A percentile compares a stretch with the other conserved stretches of the same genome.
These are phyloP conservation scores for Phytophthora sansomeana DNA, from an alignment of 352 stramenopile species.

Conservation along the genomic window DNA sequence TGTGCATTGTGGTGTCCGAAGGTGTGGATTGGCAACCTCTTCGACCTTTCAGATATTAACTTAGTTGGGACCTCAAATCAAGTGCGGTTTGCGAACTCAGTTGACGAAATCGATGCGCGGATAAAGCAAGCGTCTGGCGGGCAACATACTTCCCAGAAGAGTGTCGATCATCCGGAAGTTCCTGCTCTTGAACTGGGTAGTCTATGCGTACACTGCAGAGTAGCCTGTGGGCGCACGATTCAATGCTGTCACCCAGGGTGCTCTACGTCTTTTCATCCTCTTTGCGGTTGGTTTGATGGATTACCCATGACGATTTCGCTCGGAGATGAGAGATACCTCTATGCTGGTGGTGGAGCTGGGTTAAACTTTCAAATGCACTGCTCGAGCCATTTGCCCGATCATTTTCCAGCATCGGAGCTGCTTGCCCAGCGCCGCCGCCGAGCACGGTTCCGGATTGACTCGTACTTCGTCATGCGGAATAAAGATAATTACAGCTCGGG, in stretches of 20 bases:
- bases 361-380: constrained; percentile 79
- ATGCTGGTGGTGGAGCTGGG: constrained; percentile 75
- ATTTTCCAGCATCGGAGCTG: constrained; percentile 55
- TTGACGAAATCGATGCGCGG: constrained; percentile 57
- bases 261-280: constrained; percentile 76
- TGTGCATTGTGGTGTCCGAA: constrained; percentile 92
- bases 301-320: constrained; percentile 74
- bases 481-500: constrained; percentile 47
- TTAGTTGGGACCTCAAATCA: constrained; percentile 54
- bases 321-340: constrained; percentile 61
- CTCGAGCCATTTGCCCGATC: constrained; percentile 55
- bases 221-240: constrained; percentile 81
- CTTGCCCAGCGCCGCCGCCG: constrained; percentile 56
- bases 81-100: constrained; percentile 65
- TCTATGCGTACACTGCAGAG: constrained; percentile 76
- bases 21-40: constrained; percentile 87
- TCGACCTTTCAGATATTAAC: constrained; percentile 79
- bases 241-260: constrained; percentile 67
- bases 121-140: constrained; percentile 33
- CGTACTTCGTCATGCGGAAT: constrained; percentile 72
- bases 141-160: constrained; percentile 22
- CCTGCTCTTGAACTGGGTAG: constrained; percentile 38
- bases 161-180: constrained; percentile 16
- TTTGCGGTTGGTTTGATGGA: constrained; percentile 89
- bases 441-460: constrained; percentile 76